Base-by-base conservation (phyloP, 1,284 basidiomycete genomes). In the Apiotrichum gamsii region DNA sequence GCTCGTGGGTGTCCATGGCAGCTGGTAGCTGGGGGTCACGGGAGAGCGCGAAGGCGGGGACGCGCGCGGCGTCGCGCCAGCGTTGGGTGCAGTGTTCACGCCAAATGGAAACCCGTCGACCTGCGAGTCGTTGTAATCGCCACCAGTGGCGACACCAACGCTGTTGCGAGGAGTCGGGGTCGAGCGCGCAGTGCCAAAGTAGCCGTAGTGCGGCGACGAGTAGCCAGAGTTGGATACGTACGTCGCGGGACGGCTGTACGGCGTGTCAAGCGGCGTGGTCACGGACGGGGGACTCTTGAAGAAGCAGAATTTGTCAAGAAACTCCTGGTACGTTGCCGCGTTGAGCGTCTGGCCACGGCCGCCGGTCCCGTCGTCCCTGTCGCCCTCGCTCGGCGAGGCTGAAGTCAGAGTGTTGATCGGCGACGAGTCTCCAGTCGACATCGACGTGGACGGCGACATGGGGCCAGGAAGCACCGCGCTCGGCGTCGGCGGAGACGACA, bases 291-390 rank as follows among this genome's bases (percentile, higher is more conserved):
- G 68, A 14, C 65, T 66, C 44, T 70, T 65, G 65, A 71, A 73
- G 59, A 73, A 73, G 56, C 71, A 73, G 51, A 70, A 73, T 45
- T 66, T 67, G 49, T 67, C 63, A 11, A 73, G 55, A 44, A 73
- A 70, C 45, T 71, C 68, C 44, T 71, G 67, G 45, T 61, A 57
- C 15, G 55, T 52, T 3, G 50, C 56, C 3, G 54, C 49, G 35
- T 57, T 55, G 14, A 54, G 39, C 9, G 49, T 54, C 36, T 64
- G 56, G 10, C 58, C 61, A 31, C 55, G 25, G n/a, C n/a, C n/a
- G n/a, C n/a, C n/a, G 29, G 53, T 47, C 37, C 51, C 52, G 28
- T 64, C 58, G 33, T 59, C 47, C 11, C 55, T 48, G 10, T 55
- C 53, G 4, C 39, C 44, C 21, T 59, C 49, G 23, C 43, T 54